Conservation (phyloP, 2,329 filamentous ascomycete species). For the Didymella glomerata region DNA sequence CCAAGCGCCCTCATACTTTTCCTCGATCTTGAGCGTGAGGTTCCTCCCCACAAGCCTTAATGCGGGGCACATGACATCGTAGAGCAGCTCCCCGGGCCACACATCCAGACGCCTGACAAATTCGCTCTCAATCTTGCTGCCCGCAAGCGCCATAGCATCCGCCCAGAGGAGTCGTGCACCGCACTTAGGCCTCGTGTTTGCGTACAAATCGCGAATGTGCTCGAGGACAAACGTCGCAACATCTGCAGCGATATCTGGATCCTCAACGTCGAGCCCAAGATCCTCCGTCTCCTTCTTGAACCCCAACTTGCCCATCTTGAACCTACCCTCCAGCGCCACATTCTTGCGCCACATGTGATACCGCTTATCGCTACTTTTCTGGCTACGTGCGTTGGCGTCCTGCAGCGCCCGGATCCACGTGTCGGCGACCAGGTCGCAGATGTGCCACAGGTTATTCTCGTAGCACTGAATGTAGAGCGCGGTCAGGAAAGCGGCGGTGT, state of each 20-base stretch:
- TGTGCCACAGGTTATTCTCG: constrained; percentile 21
- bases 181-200: constrained; percentile 26
- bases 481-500: constrained; percentile 31
- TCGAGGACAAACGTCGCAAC: constrained; percentile 27
- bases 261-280: constrained; percentile 21
- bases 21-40: constrained; percentile 45
- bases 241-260: constrained; percentile 22
- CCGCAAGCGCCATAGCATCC: constrained; percentile 41
- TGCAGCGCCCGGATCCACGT: constrained; percentile 49
- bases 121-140: constrained; percentile 24
- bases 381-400: constrained; percentile 12
- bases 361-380: not conserved
- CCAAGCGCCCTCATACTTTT: constrained; percentile 38
- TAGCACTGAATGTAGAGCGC: constrained; percentile 42
- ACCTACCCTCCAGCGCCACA: constrained; percentile 9
- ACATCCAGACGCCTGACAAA: not conserved
- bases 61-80: constrained; percentile 38
- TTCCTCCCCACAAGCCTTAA: constrained; percentile 35
- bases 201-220: constrained; percentile 34
- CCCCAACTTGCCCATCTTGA: constrained; percentile 4
- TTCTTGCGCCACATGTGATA: constrained; percentile 34
- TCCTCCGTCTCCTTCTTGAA: constrained; percentile 20
- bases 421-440: constrained; percentile 45
- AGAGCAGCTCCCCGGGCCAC: constrained; percentile 27
- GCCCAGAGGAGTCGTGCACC: constrained; percentile 46